Base-by-base conservation (phyloP, 2,329 filamentous ascomycete genomes). In the Calcarisporium arbuscula region DNA sequence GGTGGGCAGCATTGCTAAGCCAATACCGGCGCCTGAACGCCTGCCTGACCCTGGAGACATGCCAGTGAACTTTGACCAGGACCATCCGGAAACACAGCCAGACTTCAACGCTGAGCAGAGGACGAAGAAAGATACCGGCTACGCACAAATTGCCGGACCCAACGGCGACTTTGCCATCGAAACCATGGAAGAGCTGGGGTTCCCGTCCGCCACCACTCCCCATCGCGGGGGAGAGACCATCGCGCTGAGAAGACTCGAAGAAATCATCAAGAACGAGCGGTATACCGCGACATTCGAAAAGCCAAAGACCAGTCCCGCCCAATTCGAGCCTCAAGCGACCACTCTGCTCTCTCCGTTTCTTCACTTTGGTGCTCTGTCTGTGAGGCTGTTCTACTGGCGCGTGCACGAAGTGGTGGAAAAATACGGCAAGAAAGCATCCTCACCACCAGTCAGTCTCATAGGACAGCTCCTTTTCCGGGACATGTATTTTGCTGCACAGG, bases 401-500 rank as follows among this genome's bases (percentile, higher is more conserved):
- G 77, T 77, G 0, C 71, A 79, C 49, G 76, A 79, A 18, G 68
- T 82, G 1, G 67, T 84, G 3, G 60, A 72, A 5, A 61, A 63
- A 9, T 77, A 75, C 47, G 70, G 72, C 21, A 66, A 67, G 21
- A 67, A 66, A 3, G 73, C 72, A 4, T 80, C 76, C 7, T 62
- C 65, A 18, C 77, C 80, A 1, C 84, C 84, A 0, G 76, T 75
- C n/a, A 83, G 76, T 41, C 56, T 89, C 12, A 78, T 72, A 0
- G 84, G 84, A 4, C 84, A 89, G 47, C 58, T 89, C 2, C 64
- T 87, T 9, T 89, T 89, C 54, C 70, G 84, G 12, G 84, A 89
- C 52, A 89, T 89, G 84, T 89, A 88, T 57, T 88, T 89, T 47
- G 82, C 74, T 11, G 82, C 83, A 0, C 82, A 89, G 52, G 81